phyloP scores from a whole-genome alignment of 192 early-diverging fungal genomes.

The Mortierella claussenii region DNA sequence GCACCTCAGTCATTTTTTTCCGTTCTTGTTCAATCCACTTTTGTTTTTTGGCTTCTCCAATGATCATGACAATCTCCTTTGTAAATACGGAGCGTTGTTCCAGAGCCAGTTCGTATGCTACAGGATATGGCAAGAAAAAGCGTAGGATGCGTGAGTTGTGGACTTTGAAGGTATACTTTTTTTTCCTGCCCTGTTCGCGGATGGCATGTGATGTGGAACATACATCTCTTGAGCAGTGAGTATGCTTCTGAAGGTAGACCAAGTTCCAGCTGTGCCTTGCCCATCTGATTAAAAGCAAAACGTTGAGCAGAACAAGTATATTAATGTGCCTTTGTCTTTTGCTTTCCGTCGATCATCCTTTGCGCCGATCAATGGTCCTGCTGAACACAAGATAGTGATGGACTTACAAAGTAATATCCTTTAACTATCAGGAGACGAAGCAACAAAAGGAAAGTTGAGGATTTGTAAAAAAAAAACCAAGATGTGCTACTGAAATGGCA shows the following conservation, averaged over 20 bases:
- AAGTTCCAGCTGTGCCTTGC: constrained; percentile 51
- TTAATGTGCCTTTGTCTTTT: too few species aligned
- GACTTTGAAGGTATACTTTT: too few species aligned
- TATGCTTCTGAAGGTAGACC: constrained; percentile 63
- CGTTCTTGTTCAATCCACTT: constrained; percentile 76
- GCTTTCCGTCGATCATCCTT: too few species aligned
- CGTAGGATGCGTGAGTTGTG: background rate
- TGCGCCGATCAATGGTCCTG: too few species aligned
- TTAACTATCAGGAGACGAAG: constrained; percentile 60
- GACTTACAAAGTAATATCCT: constrained; percentile 72
- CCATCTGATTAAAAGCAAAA: constrained; percentile 18
- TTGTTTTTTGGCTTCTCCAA: constrained; percentile 71
- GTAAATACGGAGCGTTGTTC: constrained; percentile 65
- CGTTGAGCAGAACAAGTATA: too few species aligned
- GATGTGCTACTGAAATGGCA: background rate
- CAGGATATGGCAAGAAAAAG: background rate
- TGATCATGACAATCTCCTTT: constrained; percentile 70
- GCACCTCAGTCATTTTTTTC: constrained; percentile 62
- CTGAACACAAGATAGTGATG: too few species aligned
- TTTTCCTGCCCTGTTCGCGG: too few species aligned
- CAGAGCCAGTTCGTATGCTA: constrained; percentile 73
- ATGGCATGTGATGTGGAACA: background rate
- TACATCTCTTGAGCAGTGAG: constrained; percentile 55
- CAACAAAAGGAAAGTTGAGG: too few species aligned
- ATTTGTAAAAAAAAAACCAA: too few species aligned